These are phyloP conservation scores for Starmera caribaea DNA, from an alignment of 805 yeast species.

Conservation along the genomic window DNA sequence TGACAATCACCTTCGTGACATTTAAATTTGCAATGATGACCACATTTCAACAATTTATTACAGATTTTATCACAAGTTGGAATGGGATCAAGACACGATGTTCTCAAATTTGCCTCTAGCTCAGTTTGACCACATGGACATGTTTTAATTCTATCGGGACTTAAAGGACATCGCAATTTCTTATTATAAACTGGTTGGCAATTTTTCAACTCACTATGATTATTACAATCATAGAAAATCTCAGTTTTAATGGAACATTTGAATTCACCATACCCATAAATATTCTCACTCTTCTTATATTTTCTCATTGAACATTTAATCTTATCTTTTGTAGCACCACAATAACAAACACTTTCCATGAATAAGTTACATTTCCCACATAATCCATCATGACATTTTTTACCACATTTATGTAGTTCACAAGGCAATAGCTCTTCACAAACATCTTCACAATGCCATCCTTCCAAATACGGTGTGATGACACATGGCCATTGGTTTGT, in stretches of 20 bases:
- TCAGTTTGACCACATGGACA: slow-evolving; percentile 76
- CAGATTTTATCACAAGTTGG: slow-evolving; percentile 67
- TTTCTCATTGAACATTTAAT: slow-evolving; percentile 35
- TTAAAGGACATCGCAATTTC: slow-evolving; percentile 43
- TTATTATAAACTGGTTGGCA: slow-evolving; percentile 22
- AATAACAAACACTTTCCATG: slow-evolving; percentile 53
- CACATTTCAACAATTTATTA: slow-evolving; percentile 57
- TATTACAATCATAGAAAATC: slow-evolving; percentile 50
- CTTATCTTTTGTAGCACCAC: slow-evolving; percentile 47
- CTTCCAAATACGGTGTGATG: slow-evolving; percentile 54
- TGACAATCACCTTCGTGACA: slow-evolving; percentile 79
- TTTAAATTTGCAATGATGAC: slow-evolving; percentile 58
- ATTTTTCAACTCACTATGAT: slow-evolving; percentile 46
- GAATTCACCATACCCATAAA: slow-evolving; percentile 41
- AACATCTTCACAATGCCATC: slow-evolving; percentile 56
- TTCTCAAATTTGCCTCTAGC: slow-evolving; percentile 33
- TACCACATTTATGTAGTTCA: slow-evolving; percentile 56
- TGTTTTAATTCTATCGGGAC: slow-evolving; percentile 48
- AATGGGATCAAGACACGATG: slow-evolving; percentile 63
- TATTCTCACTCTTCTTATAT: slow-evolving; percentile 25
- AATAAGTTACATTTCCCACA: slow-evolving; percentile 64
- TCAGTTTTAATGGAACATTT: slow-evolving; percentile 37
- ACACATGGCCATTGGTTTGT: slow-evolving; percentile 62
- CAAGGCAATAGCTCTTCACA: slow-evolving; percentile 64
- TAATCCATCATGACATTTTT: slow-evolving; percentile 67